These are phyloP conservation scores for Mycosphaerella sp. DNA, from an alignment of 2,329 filamentous ascomycete genomes.

Conservation along the genomic window DNA sequence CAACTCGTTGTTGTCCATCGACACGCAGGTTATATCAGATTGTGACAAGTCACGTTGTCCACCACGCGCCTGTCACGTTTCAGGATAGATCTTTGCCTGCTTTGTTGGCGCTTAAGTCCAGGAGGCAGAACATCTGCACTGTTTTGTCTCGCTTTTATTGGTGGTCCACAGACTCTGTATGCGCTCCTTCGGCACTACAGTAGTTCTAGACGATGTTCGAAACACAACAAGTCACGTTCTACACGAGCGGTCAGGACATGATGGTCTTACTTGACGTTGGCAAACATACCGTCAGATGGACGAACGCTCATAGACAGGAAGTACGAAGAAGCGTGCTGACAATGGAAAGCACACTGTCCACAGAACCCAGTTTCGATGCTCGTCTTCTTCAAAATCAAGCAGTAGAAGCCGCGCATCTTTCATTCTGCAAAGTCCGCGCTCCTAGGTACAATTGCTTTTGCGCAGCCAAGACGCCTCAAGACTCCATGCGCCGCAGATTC, in stretches of 20 bases:
- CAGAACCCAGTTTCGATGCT: background rate
- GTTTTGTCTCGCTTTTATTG: background rate
- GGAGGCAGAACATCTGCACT: background rate
- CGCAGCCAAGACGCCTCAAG: constrained; percentile 9
- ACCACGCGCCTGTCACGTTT: background rate
- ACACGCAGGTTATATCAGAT: background rate
- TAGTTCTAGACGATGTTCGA: background rate
- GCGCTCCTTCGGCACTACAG: background rate
- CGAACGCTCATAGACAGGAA: too few relatives aligned
- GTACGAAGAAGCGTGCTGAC: too few relatives aligned
- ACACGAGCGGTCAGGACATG: background rate
- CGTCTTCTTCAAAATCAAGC: background rate
- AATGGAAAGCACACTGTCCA: too few relatives aligned
- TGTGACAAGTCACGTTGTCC: background rate
- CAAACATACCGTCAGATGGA: too few relatives aligned
- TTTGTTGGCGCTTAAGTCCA: background rate
- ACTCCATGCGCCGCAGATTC: constrained; percentile 9
- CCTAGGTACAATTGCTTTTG: background rate
- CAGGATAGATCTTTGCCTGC: background rate
- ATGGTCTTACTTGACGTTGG: background rate
- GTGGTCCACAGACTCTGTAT: background rate
- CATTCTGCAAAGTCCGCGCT: background rate
- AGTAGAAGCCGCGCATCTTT: background rate
- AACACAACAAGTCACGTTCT: background rate
- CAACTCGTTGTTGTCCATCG: too few relatives aligned